Conservation (phyloP, 1,284 basidiomycete species). For the Leucoagaricus sp. region DNA sequence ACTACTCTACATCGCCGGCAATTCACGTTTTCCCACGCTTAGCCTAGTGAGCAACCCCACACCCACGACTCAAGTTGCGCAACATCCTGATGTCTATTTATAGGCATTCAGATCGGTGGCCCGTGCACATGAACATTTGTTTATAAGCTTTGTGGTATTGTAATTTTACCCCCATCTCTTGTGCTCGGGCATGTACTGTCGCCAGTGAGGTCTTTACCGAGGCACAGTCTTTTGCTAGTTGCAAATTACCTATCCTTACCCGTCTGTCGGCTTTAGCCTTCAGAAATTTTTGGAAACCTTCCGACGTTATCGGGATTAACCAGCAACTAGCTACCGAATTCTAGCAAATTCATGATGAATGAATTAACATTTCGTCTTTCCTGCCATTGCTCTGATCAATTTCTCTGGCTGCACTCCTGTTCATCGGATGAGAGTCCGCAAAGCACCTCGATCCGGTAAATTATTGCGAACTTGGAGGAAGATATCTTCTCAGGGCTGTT, state of each 20-base stretch:
- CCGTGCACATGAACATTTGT: conserved; percentile 38
- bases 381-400: conserved; percentile 88
- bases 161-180: conserved; percentile 59
- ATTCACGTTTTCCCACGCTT: too few relatives aligned
- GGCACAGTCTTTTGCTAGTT: conserved; percentile 91
- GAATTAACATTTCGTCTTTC: not conserved
- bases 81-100: too few relatives aligned
- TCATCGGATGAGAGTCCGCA: too few relatives aligned
- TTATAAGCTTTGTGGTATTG: conserved; percentile 30
- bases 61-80: too few relatives aligned
- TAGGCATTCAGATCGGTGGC: too few relatives aligned
- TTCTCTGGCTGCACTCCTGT: too few relatives aligned
- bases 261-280: conserved; percentile 75
- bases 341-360: too few relatives aligned
- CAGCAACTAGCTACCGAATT: not conserved
- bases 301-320: conserved; percentile 9
- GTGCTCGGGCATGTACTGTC: conserved; percentile 91
- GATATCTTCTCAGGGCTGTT: too few relatives aligned
- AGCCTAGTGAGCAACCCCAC: too few relatives aligned
- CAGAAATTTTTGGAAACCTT: conserved; percentile 77
- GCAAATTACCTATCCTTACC: conserved; percentile 89
- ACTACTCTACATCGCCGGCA: too few relatives aligned
- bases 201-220: conserved; percentile 91
- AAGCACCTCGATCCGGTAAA: too few relatives aligned
- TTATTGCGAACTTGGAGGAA: too few relatives aligned